These are phyloP conservation scores for Nannochloropsis salina DNA, from an alignment of 108 stramenopile species.

Conservation along the genomic window DNA sequence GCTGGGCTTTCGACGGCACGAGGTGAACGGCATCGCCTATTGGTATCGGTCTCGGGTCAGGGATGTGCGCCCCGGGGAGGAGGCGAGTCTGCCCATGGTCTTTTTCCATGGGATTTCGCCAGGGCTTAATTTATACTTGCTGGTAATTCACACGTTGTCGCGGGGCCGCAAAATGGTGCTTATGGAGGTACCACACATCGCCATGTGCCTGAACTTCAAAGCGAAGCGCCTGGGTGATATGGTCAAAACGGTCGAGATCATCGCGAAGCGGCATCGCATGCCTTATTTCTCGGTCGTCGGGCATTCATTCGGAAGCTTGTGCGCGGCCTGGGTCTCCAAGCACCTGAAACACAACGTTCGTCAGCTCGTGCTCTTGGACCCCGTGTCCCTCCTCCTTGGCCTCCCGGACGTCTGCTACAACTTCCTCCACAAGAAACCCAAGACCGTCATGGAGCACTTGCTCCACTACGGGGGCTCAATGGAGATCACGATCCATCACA, in stretches of 20 bases:
- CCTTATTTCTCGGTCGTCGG: constrained; percentile 22
- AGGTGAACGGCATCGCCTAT: constrained; percentile 26
- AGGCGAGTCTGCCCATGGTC: constrained; percentile 22
- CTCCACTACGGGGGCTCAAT: constrained; percentile 22
- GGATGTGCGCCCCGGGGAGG: not conserved
- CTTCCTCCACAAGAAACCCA: constrained; percentile 22
- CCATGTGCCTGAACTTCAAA: constrained; percentile 29
- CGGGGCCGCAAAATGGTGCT: constrained; percentile 21
- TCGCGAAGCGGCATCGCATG: not conserved
- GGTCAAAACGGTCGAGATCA: not conserved
- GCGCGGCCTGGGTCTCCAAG: constrained; percentile 16
- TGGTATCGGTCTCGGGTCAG: constrained; percentile 23
- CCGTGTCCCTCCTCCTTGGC: constrained; percentile 27
- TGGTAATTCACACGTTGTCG: constrained; percentile 21
- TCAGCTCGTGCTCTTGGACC: constrained; percentile 32
- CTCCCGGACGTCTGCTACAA: constrained; percentile 33
- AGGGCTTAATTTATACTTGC: constrained; percentile 24
- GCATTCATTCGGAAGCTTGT: constrained; percentile 28
- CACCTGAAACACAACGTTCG: not conserved
- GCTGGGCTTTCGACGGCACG: constrained; percentile 20
- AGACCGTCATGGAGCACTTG: constrained; percentile 18
- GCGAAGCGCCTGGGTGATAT: constrained; percentile 15
- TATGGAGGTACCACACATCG: constrained; percentile 27
- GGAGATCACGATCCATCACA: constrained; percentile 32
- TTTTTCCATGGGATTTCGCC: constrained; percentile 36